These are phyloP conservation scores for Nissolia schottii DNA, from an alignment of 306 rosid genomes.

Conservation along the genomic window DNA sequence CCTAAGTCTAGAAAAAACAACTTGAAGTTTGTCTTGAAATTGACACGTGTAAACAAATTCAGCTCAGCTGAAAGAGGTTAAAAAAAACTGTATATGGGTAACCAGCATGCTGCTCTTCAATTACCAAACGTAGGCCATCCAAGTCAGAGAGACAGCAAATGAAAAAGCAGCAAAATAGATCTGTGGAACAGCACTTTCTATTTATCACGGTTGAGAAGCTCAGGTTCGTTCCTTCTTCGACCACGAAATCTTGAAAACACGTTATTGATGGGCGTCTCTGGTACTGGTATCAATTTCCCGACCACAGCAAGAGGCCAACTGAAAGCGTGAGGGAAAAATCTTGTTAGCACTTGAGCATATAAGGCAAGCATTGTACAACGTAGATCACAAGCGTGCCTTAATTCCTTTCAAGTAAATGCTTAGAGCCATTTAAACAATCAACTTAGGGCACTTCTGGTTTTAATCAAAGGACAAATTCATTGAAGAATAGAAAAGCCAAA, in stretches of 20 bases:
- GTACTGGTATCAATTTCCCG: slow-evolving; percentile 82
- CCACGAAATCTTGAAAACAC: slow-evolving; percentile 10
- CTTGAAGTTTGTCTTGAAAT: not conserved
- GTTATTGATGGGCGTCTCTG: slow-evolving; percentile 38
- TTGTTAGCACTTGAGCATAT: not conserved
- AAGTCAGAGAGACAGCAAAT: not conserved
- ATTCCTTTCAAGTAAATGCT: not conserved
- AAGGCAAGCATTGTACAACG: not conserved
- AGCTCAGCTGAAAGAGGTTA: not conserved
- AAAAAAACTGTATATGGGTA: not conserved
- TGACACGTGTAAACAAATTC: not conserved
- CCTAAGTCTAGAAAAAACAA: slow-evolving; percentile 23
- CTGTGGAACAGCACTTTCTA: not conserved
- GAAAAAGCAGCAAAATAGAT: not conserved
- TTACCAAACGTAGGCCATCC: not conserved
- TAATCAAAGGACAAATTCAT: not conserved
- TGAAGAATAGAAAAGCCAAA: not conserved
- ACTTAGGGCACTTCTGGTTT: not conserved
- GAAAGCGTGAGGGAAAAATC: slow-evolving; percentile 13
- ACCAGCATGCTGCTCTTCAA: not conserved
- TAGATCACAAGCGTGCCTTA: not conserved
- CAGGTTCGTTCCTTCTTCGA: slow-evolving; percentile 21
- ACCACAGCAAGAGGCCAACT: slow-evolving; percentile 96
- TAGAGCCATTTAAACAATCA: not conserved
- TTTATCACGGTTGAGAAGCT: slow-evolving; percentile 19